A percentile compares a stretch with the other conserved stretches of the same genome.
Conservation (phyloP, 139 green algal species). For the Chlamydomonas incerta region DNA sequence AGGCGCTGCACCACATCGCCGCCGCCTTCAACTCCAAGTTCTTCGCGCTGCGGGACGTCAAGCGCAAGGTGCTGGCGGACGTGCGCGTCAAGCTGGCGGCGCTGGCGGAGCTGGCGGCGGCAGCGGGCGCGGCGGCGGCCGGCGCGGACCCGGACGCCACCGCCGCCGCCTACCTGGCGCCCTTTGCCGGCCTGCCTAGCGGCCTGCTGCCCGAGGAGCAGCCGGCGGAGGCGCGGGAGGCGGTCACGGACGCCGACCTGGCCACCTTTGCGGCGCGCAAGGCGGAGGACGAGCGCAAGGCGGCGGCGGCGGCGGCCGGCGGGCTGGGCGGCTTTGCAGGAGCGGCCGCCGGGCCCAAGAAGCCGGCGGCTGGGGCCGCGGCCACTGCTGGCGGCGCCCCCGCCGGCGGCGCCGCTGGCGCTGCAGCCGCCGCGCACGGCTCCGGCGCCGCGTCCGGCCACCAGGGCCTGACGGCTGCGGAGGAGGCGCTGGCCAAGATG, state of each 20-base stretch:
- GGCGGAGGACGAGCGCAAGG: slow-evolving; percentile 54
- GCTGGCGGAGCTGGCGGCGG: slow-evolving; percentile 32
- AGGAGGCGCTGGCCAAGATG: slow-evolving; percentile 56
- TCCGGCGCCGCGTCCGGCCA: not conserved
- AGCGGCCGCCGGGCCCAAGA: not conserved
- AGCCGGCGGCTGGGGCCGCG: not conserved
- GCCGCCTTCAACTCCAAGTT: slow-evolving; percentile 80
- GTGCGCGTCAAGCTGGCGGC: slow-evolving; percentile 39
- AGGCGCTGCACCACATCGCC: slow-evolving; percentile 62
- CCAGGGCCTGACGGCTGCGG: slow-evolving; percentile 10
- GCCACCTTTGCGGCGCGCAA: slow-evolving; percentile 44
- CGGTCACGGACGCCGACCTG: slow-evolving; percentile 56
- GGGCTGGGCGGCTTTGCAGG: slow-evolving; percentile 53
- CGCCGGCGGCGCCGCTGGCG: not conserved
- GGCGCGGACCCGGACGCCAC: slow-evolving; percentile 7
- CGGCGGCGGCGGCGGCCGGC: slow-evolving; percentile 25
- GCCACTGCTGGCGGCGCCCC: not conserved
- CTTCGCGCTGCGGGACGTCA: slow-evolving; percentile 72
- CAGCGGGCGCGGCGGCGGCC: not conserved
- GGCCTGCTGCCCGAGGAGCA: slow-evolving; percentile 55
- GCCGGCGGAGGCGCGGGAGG: slow-evolving; percentile 58
- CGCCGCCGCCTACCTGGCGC: slow-evolving; percentile 4
- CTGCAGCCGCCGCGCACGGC: not conserved
- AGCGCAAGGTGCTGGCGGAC: slow-evolving; percentile 50
- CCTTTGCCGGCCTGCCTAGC: not conserved